A percentile compares a stretch with the other conserved stretches of the same genome.
phyloP scores from a whole-genome alignment of 75 land plant genomes.

The Pinus tabuliformis region DNA sequence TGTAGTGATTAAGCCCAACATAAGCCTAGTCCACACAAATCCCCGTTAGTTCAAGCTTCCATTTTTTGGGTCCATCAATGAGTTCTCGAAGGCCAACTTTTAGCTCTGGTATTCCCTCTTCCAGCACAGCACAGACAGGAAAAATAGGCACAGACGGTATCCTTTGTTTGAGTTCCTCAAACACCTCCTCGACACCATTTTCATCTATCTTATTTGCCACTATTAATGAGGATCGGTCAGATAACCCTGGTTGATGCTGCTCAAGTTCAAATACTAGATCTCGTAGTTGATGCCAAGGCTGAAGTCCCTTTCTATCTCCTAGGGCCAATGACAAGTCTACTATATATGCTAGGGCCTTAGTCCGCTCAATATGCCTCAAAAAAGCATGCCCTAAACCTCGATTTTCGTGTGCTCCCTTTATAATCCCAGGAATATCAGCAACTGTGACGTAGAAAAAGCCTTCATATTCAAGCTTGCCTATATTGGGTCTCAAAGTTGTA shows the following conservation, averaged over 20 bases:
- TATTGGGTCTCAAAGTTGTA: constrained; percentile 88
- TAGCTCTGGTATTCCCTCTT: constrained; percentile 74
- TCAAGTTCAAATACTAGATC: constrained; percentile 80
- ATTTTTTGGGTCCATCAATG: constrained; percentile 36
- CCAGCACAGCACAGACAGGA: constrained; percentile 89
- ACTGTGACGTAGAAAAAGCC: constrained; percentile 66
- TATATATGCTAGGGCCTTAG: constrained; percentile 88
- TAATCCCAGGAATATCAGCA: constrained; percentile 97
- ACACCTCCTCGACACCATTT: constrained; percentile 46
- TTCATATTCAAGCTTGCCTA: constrained; percentile 79
- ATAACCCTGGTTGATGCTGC: constrained; percentile 65
- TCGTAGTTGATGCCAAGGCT: constrained; percentile 85
- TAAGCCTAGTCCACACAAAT: constrained; percentile 6
- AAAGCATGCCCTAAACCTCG: constrained; percentile 95
- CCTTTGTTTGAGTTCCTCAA: constrained; percentile 47
- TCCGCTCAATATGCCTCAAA: constrained; percentile 91
- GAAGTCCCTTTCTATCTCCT: constrained; percentile 65
- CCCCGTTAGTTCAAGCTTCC: constrained; percentile 5
- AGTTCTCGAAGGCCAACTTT: constrained; percentile 66
- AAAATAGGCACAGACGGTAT: constrained; percentile 58
- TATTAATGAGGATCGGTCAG: constrained; percentile 64
- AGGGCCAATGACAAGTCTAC: constrained; percentile 78
- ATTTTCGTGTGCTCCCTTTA: constrained; percentile 87
- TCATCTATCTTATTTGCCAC: constrained; percentile 95
- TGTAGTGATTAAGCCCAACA: not conserved